A percentile compares a stretch with the other conserved stretches of the same genome.
These are phyloP conservation scores for Cladosporium cucumerinum DNA, from an alignment of 2,329 filamentous ascomycete species.

Conservation along the genomic window DNA sequence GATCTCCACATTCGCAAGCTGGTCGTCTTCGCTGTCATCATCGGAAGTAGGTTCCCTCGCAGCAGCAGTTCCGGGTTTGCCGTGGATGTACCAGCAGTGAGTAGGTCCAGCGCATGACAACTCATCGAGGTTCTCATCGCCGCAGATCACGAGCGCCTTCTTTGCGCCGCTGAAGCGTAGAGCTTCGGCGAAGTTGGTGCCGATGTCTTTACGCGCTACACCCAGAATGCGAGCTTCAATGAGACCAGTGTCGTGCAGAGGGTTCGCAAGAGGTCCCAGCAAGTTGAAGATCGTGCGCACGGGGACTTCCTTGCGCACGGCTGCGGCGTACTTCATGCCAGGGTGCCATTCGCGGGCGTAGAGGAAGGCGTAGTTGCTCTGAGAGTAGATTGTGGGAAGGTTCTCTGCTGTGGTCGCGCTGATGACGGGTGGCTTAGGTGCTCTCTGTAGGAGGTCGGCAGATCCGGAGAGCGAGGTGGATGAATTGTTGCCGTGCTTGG, in stretches of 20 bases:
- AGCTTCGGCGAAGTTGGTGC: slow-evolving; percentile 83
- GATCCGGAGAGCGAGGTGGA: slow-evolving; percentile 95
- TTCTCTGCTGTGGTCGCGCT: slow-evolving; percentile 68
- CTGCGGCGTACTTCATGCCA: slow-evolving; percentile 84
- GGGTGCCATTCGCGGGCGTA: slow-evolving; percentile 96
- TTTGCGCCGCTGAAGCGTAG: slow-evolving; percentile 69
- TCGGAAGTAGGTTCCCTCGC: background rate
- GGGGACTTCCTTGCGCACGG: slow-evolving; percentile 80
- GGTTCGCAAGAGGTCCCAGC: slow-evolving; percentile 87
- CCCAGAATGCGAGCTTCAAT: slow-evolving; percentile 92
- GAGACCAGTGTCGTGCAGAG: slow-evolving; percentile 65
- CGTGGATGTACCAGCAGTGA: slow-evolving; percentile 69
- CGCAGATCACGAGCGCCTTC: slow-evolving; percentile 89
- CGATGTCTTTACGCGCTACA: slow-evolving; percentile 82
- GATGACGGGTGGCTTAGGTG: slow-evolving; percentile 73
- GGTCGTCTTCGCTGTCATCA: slow-evolving; percentile 38
- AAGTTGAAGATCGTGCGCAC: slow-evolving; percentile 98
- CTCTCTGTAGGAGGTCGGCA: slow-evolving; percentile 80
- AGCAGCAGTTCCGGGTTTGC: slow-evolving; percentile 36
- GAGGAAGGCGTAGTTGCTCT: slow-evolving; percentile 89
- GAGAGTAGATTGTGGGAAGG: slow-evolving; percentile 68
- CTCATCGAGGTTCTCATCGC: slow-evolving; percentile 92
- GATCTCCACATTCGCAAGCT: slow-evolving; percentile 49
- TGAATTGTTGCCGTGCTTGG: slow-evolving; percentile 94
- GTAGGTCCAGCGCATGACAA: slow-evolving; percentile 86